Percentiles rank a stretch among this genome's conserved stretches.
Conservation (phyloP, 768 basidiomycete genomes). For the Xerocomellus chrysenteron region DNA sequence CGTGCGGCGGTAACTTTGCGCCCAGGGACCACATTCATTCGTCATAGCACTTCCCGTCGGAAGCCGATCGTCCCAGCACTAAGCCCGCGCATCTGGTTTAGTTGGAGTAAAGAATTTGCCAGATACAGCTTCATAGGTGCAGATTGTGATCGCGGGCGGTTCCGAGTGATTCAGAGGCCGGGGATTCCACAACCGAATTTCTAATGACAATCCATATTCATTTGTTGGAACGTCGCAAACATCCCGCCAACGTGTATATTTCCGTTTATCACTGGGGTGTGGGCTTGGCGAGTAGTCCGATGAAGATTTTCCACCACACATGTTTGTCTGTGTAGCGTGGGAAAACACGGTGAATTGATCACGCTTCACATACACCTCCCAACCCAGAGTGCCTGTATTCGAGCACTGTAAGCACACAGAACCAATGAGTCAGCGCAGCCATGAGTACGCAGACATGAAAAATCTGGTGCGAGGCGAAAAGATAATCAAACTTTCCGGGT, state of each 20-base stretch:
- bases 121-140: constrained; percentile 8
- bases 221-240: constrained; percentile 19
- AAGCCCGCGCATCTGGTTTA: constrained; percentile 19
- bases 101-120: constrained; percentile 9
- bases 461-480: constrained; percentile 84
- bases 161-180: constrained; percentile 16
- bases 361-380: constrained; percentile 20
- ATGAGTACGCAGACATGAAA: constrained; percentile 81
- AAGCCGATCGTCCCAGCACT: constrained; percentile 23
- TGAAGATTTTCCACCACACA: constrained; percentile 21
- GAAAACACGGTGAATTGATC: constrained; percentile 26
- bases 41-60: constrained; percentile 31
- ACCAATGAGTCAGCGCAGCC: constrained; percentile 69
- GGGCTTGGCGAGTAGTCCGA: constrained; percentile 18
- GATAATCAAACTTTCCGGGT: constrained; percentile 78
- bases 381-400: constrained; percentile 51
- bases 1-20: constrained; percentile 33
- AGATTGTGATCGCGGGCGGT: constrained; percentile 20
- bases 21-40: constrained; percentile 24
- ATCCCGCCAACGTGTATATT: constrained; percentile 29
- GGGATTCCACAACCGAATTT: constrained; percentile 21
- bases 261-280: constrained; percentile 28
- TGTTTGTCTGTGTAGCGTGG: constrained; percentile 19
- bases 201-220: constrained; percentile 32
- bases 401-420: constrained; percentile 53